phyloP scores from a whole-genome alignment of 129 eudicot genomes.

The Silybum marianum region DNA sequence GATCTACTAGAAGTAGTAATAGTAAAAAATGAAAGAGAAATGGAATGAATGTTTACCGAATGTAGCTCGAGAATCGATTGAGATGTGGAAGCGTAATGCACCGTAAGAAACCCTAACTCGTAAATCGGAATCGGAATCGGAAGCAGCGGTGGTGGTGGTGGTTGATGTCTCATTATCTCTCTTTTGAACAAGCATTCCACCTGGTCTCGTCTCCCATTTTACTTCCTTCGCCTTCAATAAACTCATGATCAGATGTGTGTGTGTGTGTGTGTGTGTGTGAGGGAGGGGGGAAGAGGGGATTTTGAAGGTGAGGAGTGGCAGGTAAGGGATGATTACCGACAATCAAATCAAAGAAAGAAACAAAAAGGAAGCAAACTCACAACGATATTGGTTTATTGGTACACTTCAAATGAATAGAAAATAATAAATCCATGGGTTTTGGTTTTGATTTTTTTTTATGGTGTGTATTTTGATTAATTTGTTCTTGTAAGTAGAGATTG shows the following conservation, averaged over 20 bases:
- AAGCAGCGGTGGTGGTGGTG: neutral
- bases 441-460: no score
- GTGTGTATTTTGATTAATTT: no score
- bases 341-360: neutral
- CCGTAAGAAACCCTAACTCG: slow-evolving; percentile 41
- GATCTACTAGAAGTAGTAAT: neutral
- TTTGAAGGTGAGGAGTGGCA: neutral
- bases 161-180: slow-evolving; percentile 17
- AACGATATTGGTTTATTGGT: neutral
- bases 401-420: neutral
- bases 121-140: slow-evolving; percentile 18
- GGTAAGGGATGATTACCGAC: neutral
- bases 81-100: slow-evolving; percentile 31
- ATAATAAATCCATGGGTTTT: no score
- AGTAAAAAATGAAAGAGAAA: neutral
- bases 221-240: slow-evolving; percentile 8
- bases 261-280: neutral
- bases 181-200: slow-evolving; percentile 65
- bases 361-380: neutral
- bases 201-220: slow-evolving; percentile 57
- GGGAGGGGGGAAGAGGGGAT: neutral
- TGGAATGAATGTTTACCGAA: slow-evolving; percentile 34
- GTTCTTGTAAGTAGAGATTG: no score
- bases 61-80: slow-evolving; percentile 37
- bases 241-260: neutral